These are phyloP conservation scores for Dipodascopsis uninucleata DNA, from an alignment of 805 yeast species.

Conservation along the genomic window DNA sequence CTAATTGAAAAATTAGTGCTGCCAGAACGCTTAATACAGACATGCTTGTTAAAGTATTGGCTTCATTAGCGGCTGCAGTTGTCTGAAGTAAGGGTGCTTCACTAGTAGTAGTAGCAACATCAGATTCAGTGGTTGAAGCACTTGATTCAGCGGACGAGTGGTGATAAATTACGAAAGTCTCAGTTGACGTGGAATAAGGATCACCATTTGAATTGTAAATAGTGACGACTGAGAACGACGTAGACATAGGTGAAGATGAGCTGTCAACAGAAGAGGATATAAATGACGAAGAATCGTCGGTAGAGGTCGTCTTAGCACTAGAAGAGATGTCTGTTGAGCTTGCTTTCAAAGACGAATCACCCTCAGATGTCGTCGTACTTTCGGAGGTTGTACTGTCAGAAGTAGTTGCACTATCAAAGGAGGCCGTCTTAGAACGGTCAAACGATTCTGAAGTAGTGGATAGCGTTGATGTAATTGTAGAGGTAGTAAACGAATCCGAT, in stretches of 20 bases:
- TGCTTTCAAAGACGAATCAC: too few relatives aligned
- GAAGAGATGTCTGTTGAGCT: too few relatives aligned
- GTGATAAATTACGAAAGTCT: slow-evolving; percentile 9
- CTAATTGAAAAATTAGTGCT: not conserved
- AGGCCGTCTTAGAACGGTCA: too few relatives aligned
- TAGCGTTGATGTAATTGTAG: too few relatives aligned
- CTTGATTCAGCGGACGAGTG: not conserved
- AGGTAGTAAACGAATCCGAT: too few relatives aligned
- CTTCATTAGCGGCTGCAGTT: not conserved
- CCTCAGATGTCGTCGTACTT: too few relatives aligned
- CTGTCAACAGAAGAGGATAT: not conserved
- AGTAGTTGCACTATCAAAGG: too few relatives aligned
- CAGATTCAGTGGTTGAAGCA: not conserved
- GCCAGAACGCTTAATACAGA: not conserved
- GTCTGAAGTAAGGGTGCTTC: slow-evolving; percentile 7
- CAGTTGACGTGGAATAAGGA: slow-evolving; percentile 15
- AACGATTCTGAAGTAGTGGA: too few relatives aligned
- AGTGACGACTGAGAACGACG: slow-evolving; percentile 7
- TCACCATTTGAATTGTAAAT: slow-evolving; percentile 4
- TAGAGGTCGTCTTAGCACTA: not conserved
- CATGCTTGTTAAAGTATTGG: not conserved
- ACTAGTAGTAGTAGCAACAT: slow-evolving; percentile 1
- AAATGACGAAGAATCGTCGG: not conserved
- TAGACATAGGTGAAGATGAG: slow-evolving; percentile 8
- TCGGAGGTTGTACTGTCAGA: too few relatives aligned